Base-by-base conservation (phyloP, 192 early-diverging fungal genomes). In the Podila epigama region DNA sequence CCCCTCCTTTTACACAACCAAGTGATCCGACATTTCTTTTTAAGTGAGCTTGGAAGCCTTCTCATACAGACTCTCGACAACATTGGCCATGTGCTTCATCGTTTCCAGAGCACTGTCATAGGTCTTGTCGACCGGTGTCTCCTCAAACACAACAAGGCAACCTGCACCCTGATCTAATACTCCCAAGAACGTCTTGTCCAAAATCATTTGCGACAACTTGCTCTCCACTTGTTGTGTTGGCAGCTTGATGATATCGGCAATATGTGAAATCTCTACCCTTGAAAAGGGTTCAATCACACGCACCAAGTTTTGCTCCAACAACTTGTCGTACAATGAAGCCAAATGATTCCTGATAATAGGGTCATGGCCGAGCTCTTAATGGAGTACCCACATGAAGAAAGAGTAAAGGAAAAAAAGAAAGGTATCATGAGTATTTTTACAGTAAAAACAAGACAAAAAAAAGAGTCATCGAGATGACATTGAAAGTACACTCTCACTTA, bases 201-300 rank as follows among this genome's bases (percentile, higher is more conserved):
- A 86, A 69, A 99, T 99, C 98, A 99, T 98, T 75, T 98, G 96
- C 59, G 96, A 98, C 37, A 99, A 87, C 87, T 99, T 98, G 51
- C 87, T 83, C 68, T 99, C 98, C 10, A 99, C 98, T 62, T 96
- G 94, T n/a, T 86, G 73, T 60, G 93, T 92, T 5, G 97, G 96
- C 32, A 98, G 80, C 63, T 97, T 93, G 39, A 99, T 92, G 53
- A 99, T 89, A 50, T 93, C 84, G 15, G 98, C 96, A 66, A 99
- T 91, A 75, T 98, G 96, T 18, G 90, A 73, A 77, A 99, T 98
- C 82, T 99, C 97, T 12, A 98, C 97, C 20, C 95, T 85, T 51
- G 96, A 97, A 73, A 94, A 99, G 25, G 98, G 98, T 86, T 99
- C 97, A 72, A 99, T 98, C 60, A 99, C 90, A 51, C 96, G 92